Evolutionary conservation across 805 yeast genomes (phyloP).

Genomic region (Sugiyamaella boreocaroliniensis): DNA sequence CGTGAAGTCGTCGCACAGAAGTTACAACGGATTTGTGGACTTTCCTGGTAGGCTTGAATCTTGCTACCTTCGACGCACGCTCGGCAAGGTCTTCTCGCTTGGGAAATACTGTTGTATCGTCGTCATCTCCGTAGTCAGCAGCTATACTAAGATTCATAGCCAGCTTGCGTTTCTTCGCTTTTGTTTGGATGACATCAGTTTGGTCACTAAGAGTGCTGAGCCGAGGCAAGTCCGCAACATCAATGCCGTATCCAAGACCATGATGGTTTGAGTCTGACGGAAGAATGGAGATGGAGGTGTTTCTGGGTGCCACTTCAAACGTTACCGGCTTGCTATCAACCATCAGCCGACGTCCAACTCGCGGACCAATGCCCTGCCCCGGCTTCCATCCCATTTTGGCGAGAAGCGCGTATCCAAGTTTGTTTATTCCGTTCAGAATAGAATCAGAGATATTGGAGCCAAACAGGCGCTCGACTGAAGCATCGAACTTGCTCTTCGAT

Average conservation of each 20-base stretch:
- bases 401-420: constrained; percentile 64
- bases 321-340: constrained; percentile 5
- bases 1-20: neutral
- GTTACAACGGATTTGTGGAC: neutral
- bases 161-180: constrained; percentile 15
- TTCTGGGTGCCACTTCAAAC: constrained; percentile 18
- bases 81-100: neutral
- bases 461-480: neutral
- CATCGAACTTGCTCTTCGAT: neutral
- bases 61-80: neutral
- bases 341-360: constrained; percentile 49
- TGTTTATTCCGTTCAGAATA: constrained; percentile 32
- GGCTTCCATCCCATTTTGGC: constrained; percentile 73
- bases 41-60: neutral
- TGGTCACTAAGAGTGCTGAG: neutral
- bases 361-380: constrained; percentile 77
- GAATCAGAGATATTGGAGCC: neutral
- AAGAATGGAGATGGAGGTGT: neutral
- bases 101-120: constrained; percentile 10
- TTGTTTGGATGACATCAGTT: neutral
- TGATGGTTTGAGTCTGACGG: constrained; percentile 3
- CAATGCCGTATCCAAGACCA: constrained; percentile 21
- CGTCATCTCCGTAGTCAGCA: constrained; percentile 22
- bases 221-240: constrained; percentile 4
- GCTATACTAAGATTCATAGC: constrained; percentile 20